Evolutionary conservation across 305 asterid species (phyloP), one percentile per base, ranked within the genome.

Genomic region (Striga hermonthica): DNA sequence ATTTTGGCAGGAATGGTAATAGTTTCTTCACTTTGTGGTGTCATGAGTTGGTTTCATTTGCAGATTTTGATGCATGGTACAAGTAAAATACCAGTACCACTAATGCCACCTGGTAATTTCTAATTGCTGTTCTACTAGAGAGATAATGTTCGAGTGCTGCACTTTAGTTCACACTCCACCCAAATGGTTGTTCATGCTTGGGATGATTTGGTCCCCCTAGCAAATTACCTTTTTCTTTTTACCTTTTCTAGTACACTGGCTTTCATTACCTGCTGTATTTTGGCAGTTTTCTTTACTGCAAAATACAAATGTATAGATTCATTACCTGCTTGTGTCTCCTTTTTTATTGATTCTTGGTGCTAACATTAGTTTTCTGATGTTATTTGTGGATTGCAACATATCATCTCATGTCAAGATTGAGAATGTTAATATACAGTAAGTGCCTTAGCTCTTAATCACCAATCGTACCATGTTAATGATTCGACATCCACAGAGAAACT

Each of bases 151-250:
- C 54, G 39, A 40, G 57, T 39, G 52, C 37, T 38, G 40, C 28
- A 50, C 45, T 68, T 55, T 48, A 52, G 41, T 37, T 15, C 10
- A 52, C 60, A 52, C 47, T 66, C 10, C 9, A 52, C 55, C 52
- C 10, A 57, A 43, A 44, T 41, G 35, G 74, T 36, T 61, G 12
- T 44, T 49, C 7, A 22, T 38, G 57, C 60, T 43, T 11, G 73
- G 43, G 63, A 16, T 6, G 54, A 72, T 37, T 34, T 58, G 34
- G 52, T 40, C 50, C 8, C 36, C 44, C 41, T 28, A 35, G 60
- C 52, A 65, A 34, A 60, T n/a, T 52, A 58, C 40, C 9, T 3
- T 9, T 60, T 31, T 16, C 9, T 3, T 7, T 52, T 52, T 52
- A 10, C 3, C 15, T 14, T 50, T 50, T 50, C 37, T 15, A 12